Base-by-base conservation (phyloP, 805 yeast genomes). In the Ogataea kodamae region DNA sequence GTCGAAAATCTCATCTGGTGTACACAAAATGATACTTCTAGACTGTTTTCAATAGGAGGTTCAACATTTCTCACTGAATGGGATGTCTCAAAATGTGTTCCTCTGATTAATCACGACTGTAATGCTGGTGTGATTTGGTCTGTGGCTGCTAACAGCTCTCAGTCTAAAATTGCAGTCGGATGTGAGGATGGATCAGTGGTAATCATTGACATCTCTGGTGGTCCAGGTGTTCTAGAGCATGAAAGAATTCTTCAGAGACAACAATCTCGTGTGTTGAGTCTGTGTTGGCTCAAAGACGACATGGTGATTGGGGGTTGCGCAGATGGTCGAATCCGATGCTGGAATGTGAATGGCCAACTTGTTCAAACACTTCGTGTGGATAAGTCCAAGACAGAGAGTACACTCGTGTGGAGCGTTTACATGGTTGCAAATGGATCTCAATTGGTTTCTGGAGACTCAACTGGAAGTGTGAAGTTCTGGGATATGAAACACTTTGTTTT, bases 41-140 rank as follows among this genome's bases (percentile, higher is more conserved):
- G 97, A 45, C 68, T 92, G 29, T 92, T 90, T 55, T 82, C 96
- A 22, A 86, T 88, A 45, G 97, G 97, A 28, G 98, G 97, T 5
- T 85, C 97, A 1, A 83, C 96, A 4, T 72, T 72, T 28, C 67
- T 92, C 29, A 87, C 96, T 3, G 98, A 92, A 57, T 92, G 98
- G 97, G 82, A 89, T 55, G 62, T 89, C 33, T 48, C 63, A 2
- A 79, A 84, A 1, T 87, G 94, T 3, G 61, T 72, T 35, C 95
- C 96, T 4, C 53, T 75, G 31, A 70, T 67, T 30, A 84, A 88
- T 56, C 78, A 78, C 52, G 95, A 89, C 55, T 86, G 96, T 64
- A 86, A 88, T 55, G 84, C 95, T 3, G 97, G 97, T 21, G 79
- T 87, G 11, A 82, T 88, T 35, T 92, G 98, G 98, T 84, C 95